Evolutionary conservation across 805 yeast species (phyloP), one percentile per base, ranked within the genome.

Genomic region (Grigorovia humatica): DNA sequence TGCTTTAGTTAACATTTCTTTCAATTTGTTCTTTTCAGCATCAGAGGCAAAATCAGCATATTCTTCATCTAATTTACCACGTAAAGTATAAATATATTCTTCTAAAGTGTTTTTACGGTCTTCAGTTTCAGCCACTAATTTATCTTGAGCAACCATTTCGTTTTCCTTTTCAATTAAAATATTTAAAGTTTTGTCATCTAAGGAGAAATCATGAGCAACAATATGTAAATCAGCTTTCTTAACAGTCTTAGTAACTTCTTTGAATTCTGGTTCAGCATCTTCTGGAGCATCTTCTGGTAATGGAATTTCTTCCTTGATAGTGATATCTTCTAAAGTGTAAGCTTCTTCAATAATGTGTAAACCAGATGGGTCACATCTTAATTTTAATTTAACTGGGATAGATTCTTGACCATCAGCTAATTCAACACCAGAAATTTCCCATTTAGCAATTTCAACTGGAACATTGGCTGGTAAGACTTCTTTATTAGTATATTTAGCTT

Each of bases 21-120:
- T 70, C 65, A 93, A 78, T 67, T 79, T 85, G 58, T 74, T 75
- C 81, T 91, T 91, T 80, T 93, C 99, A 65, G 82, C 88, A 54
- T 85, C 95, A 59, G 85, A 78, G 53, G 97, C 96, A 69, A 90
- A 93, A 63, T 77, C 82, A 60, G 86, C 79, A 70, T 91, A 91
- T 63, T 82, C 83, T 52, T 89, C 99, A 54, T 90, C 98, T 66
- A 93, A 78, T 77, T 93, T 93, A 70, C 95, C 96, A 76, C 99
- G 86, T 73, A 91, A 82, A 65, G 88, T 95, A 75, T 93, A 93
- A 66, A 93, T 93, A 79, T 93, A 93, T 79, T 93, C 99, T 79
- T 93, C 99, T 56, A 93, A 79, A 59, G 96, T 93, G 72, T 93
- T 93, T 85, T 93, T 93, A 74, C 89, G 88, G 76, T 93, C 97